phyloP scores from a whole-genome alignment of 176 grass and related monocot genomes.

The Juncus inflexus region DNA sequence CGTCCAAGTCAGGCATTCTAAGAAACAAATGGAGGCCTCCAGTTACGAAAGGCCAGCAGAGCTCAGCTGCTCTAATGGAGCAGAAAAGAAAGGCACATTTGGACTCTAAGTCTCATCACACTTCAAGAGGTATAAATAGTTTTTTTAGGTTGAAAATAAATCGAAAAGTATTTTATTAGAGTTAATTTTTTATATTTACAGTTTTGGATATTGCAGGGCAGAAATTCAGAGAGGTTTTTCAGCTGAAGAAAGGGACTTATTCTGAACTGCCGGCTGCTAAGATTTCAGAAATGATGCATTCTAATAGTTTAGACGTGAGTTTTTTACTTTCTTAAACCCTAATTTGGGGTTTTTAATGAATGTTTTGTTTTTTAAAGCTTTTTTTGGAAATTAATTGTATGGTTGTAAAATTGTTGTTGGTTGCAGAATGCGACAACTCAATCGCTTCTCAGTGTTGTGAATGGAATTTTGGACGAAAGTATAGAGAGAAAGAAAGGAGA shows the following conservation, averaged over 20 bases:
- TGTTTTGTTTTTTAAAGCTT: not conserved
- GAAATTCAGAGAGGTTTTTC: conserved; percentile 65
- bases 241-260: conserved; percentile 61
- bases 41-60: conserved; percentile 35
- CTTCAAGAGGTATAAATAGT: conserved; percentile 37
- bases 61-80: conserved; percentile 32
- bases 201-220: conserved; percentile 45
- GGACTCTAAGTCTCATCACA: conserved; percentile 41
- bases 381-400: not conserved
- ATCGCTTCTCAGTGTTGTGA: conserved; percentile 85
- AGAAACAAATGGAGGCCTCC: conserved; percentile 48
- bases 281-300: conserved; percentile 89
- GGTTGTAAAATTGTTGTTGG: conserved; percentile 28
- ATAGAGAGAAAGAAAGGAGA: conserved; percentile 98
- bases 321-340: conserved; percentile 19
- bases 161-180: not conserved
- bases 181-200: conserved; percentile 1
- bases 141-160: conserved; percentile 27
- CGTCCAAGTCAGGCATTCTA: conserved; percentile 33
- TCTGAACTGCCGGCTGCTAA: conserved; percentile 69
- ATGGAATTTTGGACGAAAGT: conserved; percentile 94
- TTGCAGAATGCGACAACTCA: conserved; percentile 89
- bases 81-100: conserved; percentile 45
- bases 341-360: conserved; percentile 11
- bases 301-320: conserved; percentile 95